These are phyloP conservation scores for Spatholobus suberectus DNA, from an alignment of 306 rosid species.

Conservation along the genomic window DNA sequence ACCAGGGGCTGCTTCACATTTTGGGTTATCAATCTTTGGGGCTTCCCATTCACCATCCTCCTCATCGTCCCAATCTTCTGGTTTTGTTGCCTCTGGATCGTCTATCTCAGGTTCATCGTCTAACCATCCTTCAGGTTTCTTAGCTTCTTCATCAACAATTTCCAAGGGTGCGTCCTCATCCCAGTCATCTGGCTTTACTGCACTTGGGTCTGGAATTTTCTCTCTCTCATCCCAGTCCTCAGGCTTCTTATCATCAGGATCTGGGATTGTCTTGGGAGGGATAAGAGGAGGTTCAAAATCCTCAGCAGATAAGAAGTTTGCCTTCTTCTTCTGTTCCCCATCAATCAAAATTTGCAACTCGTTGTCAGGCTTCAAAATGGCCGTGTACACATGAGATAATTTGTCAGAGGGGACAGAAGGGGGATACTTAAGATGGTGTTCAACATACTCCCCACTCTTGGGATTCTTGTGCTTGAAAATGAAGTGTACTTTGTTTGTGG, in stretches of 20 bases:
- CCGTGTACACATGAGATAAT: slow-evolving; percentile 91
- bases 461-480: slow-evolving; percentile 97
- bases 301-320: slow-evolving; percentile 69
- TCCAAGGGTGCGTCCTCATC: slow-evolving; percentile 97
- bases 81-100: slow-evolving; percentile 91
- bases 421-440: slow-evolving; percentile 87
- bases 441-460: slow-evolving; percentile 80
- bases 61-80: slow-evolving; percentile 96
- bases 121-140: slow-evolving; percentile 97
- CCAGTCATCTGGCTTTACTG: slow-evolving; percentile 98
- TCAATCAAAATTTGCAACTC: slow-evolving; percentile 55
- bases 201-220: slow-evolving; percentile 85
- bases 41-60: slow-evolving; percentile 99
- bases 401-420: slow-evolving; percentile 93
- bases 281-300: slow-evolving; percentile 91
- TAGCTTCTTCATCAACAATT: slow-evolving; percentile 88
- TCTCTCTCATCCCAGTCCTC: slow-evolving; percentile 98
- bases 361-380: slow-evolving; percentile 68
- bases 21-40: slow-evolving; percentile 77
- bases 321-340: slow-evolving; percentile 64
- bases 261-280: slow-evolving; percentile 88
- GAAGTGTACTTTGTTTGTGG: slow-evolving; percentile 98
- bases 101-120: slow-evolving; percentile 96
- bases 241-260: slow-evolving; percentile 90
- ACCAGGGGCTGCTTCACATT: slow-evolving; percentile 80